phyloP scores from a whole-genome alignment of 257 asterid species.

The Solanum sejunctum region DNA sequence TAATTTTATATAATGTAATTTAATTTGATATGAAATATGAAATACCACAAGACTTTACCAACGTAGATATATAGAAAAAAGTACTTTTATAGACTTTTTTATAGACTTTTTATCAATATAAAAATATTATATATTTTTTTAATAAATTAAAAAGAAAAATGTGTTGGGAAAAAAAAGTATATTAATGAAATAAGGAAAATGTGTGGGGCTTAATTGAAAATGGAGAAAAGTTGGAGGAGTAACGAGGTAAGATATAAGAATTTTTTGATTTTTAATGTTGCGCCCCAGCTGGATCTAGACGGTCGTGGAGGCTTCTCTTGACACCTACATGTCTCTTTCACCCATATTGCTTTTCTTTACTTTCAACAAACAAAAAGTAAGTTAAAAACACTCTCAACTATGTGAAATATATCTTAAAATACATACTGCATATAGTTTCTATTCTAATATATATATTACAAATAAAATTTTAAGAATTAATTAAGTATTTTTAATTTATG shows the following conservation, averaged over 20 bases:
- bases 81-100: too few relatives aligned
- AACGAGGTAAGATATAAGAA: not conserved
- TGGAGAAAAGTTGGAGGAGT: not conserved
- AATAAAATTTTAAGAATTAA: too few relatives aligned
- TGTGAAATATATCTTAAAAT: not conserved
- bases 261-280: conserved; percentile 11
- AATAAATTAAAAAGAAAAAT: not conserved
- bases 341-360: not conserved
- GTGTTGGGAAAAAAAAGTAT: too few relatives aligned
- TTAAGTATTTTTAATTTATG: too few relatives aligned
- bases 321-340: conserved; percentile 58
- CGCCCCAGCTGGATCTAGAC: conserved; percentile 39
- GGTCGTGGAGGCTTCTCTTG: conserved; percentile 28
- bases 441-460: too few relatives aligned
- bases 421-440: too few relatives aligned
- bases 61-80: too few relatives aligned
- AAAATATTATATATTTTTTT: not conserved
- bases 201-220: not conserved
- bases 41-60: too few relatives aligned
- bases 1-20: too few relatives aligned
- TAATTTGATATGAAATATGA: too few relatives aligned
- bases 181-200: not conserved
- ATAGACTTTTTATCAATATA: too few relatives aligned
- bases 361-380: not conserved
- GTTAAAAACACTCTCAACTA: not conserved